Evolutionary conservation across 495 filamentous ascomycete genomes (phyloP), one percentile per base, ranked within the genome.

Genomic region (Lineolata rhizophorae): DNA sequence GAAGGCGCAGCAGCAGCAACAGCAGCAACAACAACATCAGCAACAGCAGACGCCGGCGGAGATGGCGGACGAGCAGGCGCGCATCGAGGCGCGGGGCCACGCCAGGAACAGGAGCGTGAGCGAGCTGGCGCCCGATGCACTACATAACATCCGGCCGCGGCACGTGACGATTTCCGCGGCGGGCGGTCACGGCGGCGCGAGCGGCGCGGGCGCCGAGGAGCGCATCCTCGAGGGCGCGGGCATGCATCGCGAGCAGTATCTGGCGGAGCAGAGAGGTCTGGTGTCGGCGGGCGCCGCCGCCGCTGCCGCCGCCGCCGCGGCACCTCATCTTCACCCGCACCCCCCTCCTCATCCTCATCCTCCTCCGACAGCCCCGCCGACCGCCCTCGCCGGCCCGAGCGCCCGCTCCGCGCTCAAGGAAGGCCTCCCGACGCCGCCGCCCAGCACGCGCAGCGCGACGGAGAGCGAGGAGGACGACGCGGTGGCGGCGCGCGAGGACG

Each of bases 41-140:
- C 29, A 35, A 13, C 43, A 30, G 27, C 38, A 52, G 11, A 26
- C 40, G 32, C 38, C 52, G 3, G 43, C 43, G n/a, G n/a, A n/a
- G 2, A 41, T 43, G 15, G 34, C 34, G 31, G 53, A 53, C 41
- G 50, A 35, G 29, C 52, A 40, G 35, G 54, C 55, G 42, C 12
- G 53, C 20, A 46, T 49, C 18, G 35, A 56, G 4, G 48, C 49
- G 3, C 41, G 49, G 8, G 53, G 54, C 12, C 63, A 65, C 50
- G 43, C 50, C 4, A 58, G 77, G 35, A 84, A 84, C 45, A 62
- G 83, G 45, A 93, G 82, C 54, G 56, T 82, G 18, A 91, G 82
- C 52, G 83, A 92, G 40, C 90, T 90, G 49, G 61, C 70, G 6
- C 80, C 83, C 9, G 74, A 80, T 24, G 57, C 65, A 3, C 57